phyloP scores from a whole-genome alignment of 768 basidiomycete genomes.

The Candolleomyces aberdarensis region DNA sequence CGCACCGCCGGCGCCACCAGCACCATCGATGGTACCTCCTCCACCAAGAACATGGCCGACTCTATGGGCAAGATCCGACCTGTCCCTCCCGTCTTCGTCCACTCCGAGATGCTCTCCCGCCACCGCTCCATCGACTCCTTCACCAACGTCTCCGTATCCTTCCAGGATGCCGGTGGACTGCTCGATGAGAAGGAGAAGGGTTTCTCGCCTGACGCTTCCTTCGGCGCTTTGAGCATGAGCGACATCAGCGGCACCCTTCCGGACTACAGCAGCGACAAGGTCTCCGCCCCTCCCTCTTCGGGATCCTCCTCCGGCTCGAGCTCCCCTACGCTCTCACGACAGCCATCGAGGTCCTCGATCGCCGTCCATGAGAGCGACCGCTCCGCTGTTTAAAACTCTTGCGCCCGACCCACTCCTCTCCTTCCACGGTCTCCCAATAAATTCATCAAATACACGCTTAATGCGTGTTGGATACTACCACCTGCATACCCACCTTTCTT shows the following conservation, averaged over 20 bases:
- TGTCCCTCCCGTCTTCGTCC: conserved; percentile 44
- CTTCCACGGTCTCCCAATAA: background rate
- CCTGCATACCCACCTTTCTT: background rate
- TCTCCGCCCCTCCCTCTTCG: conserved; percentile 33
- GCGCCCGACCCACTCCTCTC: background rate
- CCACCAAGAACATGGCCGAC: conserved; percentile 13
- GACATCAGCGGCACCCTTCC: conserved; percentile 39
- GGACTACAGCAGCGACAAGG: conserved; percentile 28
- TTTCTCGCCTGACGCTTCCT: conserved; percentile 32
- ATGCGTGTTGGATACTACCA: background rate
- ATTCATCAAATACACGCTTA: background rate
- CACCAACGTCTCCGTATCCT: conserved; percentile 38
- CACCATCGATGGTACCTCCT: conserved; percentile 8
- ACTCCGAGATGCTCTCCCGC: conserved; percentile 41
- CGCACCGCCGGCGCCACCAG: background rate
- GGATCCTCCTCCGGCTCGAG: conserved; percentile 36
- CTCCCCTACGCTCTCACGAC: conserved; percentile 19
- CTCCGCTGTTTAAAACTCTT: conserved; percentile 5
- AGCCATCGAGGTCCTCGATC: conserved; percentile 18
- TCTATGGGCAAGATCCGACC: conserved; percentile 26
- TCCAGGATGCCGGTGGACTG: conserved; percentile 37
- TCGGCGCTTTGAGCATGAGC: conserved; percentile 30
- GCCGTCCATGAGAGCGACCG: background rate
- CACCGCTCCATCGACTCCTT: conserved; percentile 48
- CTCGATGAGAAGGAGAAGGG: conserved; percentile 32